phyloP scores from a whole-genome alignment of 345 rosid species.

The Heritiera littoralis region DNA sequence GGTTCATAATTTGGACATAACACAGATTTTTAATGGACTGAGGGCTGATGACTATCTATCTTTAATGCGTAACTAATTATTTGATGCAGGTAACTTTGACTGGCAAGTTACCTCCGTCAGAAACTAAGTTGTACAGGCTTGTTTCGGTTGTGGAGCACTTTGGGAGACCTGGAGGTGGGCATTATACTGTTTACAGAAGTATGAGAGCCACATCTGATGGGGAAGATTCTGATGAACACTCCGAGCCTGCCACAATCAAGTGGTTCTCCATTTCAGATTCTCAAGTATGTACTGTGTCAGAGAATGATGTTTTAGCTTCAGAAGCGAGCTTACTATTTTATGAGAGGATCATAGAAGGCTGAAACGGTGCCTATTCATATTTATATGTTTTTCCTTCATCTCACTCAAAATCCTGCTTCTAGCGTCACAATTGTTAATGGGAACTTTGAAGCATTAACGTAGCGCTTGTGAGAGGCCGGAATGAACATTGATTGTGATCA shows the following conservation, averaged over 20 bases:
- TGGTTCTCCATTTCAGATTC: constrained; percentile 91
- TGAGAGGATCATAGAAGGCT: constrained; percentile 47
- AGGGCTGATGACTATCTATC: not conserved
- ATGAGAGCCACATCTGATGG: constrained; percentile 27
- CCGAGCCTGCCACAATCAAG: constrained; percentile 25
- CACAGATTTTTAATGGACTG: not conserved
- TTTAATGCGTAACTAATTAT: not conserved
- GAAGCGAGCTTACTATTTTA: constrained; percentile 90
- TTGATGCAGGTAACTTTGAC: constrained; percentile 28
- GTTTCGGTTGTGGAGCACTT: constrained; percentile 84
- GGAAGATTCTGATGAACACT: constrained; percentile 24
- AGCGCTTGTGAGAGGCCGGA: not conserved
- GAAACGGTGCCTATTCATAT: not conserved
- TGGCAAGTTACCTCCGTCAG: constrained; percentile 23
- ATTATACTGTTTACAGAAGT: constrained; percentile 78
- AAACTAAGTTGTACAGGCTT: constrained; percentile 48
- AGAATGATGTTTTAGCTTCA: constrained; percentile 72
- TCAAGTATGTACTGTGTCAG: constrained; percentile 55
- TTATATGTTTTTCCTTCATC: not conserved
- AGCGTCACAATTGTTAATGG: not conserved
- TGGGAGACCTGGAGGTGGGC: constrained; percentile 77
- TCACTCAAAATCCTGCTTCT: not conserved
- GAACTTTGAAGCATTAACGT: not conserved
- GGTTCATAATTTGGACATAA: constrained; percentile 3
- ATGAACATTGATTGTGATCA: not conserved